Conservation (phyloP, 345 rosid species). For the Cardamine occulta region DNA sequence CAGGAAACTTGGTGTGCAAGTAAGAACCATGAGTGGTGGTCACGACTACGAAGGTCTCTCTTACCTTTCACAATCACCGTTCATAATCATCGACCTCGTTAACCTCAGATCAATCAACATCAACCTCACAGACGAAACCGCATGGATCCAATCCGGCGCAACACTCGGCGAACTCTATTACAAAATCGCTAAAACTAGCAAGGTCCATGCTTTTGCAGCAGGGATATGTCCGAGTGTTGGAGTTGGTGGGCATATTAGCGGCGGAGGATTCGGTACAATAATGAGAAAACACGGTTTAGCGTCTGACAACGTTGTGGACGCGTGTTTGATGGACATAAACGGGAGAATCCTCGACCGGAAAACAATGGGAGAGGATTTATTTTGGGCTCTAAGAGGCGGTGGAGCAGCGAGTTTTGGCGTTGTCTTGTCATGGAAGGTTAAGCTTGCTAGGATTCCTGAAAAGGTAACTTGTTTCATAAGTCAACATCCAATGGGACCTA, state of each 20-base stretch:
- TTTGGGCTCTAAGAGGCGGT: constrained; percentile 54
- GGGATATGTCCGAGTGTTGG: constrained; percentile 70
- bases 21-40: no score
- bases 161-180: constrained; percentile 64
- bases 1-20: no score
- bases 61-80: constrained; percentile 52
- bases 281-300: constrained; percentile 65
- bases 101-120: constrained; percentile 49
- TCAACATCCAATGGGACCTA: constrained; percentile 33
- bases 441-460: constrained; percentile 46
- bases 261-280: constrained; percentile 66
- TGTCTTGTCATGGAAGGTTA: constrained; percentile 47
- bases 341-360: constrained; percentile 51
- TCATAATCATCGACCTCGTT: constrained; percentile 55
- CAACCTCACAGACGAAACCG: constrained; percentile 47
- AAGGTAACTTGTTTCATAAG: constrained; percentile 48
- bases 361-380: constrained; percentile 50
- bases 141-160: constrained; percentile 71
- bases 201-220: constrained; percentile 56
- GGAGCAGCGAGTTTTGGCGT: constrained; percentile 52
- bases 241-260: constrained; percentile 62
- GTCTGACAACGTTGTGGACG: constrained; percentile 62
- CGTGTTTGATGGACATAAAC: constrained; percentile 52
- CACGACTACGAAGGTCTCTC: constrained; percentile 63
- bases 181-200: constrained; percentile 50